Conservation (phyloP, 1,284 basidiomycete species). For the Pholiota adiposa region DNA sequence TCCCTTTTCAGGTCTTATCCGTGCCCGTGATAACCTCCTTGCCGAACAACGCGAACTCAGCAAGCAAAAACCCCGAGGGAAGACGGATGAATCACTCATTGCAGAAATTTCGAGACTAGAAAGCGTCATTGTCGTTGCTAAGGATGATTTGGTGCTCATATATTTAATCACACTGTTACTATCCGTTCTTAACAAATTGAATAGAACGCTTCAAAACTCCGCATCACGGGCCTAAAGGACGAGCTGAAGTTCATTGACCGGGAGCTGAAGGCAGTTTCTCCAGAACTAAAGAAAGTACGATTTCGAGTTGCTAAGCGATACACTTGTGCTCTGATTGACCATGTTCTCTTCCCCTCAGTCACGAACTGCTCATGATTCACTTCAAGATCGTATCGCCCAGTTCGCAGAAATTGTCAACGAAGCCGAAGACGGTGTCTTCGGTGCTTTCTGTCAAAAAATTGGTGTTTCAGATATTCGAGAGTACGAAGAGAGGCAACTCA, state of each 20-base stretch:
- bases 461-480: constrained; percentile 87
- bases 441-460: constrained; percentile 81
- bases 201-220: constrained; percentile 67
- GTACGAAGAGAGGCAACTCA: constrained; percentile 93
- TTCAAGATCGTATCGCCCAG: constrained; percentile 59
- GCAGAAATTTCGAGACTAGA: constrained; percentile 83
- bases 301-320: background rate
- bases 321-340: background rate
- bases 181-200: background rate
- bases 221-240: constrained; percentile 73
- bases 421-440: constrained; percentile 86
- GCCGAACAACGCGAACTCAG: constrained; percentile 82
- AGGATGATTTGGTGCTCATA: constrained; percentile 80
- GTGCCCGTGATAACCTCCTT: constrained; percentile 75
- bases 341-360: constrained; percentile 42
- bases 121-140: constrained; percentile 69
- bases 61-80: constrained; percentile 81
- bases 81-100: constrained; percentile 81
- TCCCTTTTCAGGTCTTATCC: constrained; percentile 60
- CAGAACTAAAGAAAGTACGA: constrained; percentile 69
- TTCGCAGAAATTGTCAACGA: constrained; percentile 68
- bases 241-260: constrained; percentile 80
- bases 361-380: constrained; percentile 52
- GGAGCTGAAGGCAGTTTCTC: constrained; percentile 68
- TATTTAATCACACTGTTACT: constrained; percentile 7